Conservation (phyloP, 768 basidiomycete species). For the Calocybe cyanea region DNA sequence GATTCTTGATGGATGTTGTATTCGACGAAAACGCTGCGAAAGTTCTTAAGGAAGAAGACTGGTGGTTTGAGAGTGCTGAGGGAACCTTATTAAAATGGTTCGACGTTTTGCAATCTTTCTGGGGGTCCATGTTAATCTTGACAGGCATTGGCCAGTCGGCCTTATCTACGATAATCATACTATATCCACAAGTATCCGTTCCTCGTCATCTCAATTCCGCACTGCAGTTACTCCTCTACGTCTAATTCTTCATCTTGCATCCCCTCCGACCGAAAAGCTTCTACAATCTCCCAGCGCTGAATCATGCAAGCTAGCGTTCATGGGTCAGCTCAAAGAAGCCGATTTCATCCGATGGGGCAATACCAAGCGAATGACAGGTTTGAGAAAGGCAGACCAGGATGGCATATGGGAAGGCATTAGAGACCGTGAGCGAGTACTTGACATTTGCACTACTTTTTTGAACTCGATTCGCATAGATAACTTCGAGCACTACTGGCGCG, state of each 20-base stretch:
- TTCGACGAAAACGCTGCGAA: conserved; percentile 83
- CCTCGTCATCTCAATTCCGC: conserved; percentile 36
- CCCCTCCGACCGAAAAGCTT: conserved; percentile 84
- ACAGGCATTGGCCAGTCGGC: conserved; percentile 97
- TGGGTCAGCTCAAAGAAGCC: conserved; percentile 95
- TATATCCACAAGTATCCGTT: conserved; percentile 56
- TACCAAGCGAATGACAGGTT: conserved; percentile 87
- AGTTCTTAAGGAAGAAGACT: conserved; percentile 79
- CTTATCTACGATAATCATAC: conserved; percentile 86
- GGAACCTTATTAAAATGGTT: conserved; percentile 86
- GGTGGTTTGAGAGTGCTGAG: conserved; percentile 96
- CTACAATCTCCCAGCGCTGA: conserved; percentile 78
- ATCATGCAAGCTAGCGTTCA: conserved; percentile 88
- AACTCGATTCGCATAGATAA: conserved; percentile 58
- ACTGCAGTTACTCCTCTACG: conserved; percentile 56
- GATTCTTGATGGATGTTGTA: conserved; percentile 88
- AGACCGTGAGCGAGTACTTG: conserved; percentile 54
- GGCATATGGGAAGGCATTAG: conserved; percentile 96
- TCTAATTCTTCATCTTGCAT: conserved; percentile 82
- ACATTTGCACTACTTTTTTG: conserved; percentile 25
- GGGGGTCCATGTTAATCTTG: conserved; percentile 4
- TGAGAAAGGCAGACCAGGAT: conserved; percentile 91
- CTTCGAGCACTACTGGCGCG: conserved; percentile 92
- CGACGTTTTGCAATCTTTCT: conserved; percentile 21
- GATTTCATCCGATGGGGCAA: conserved; percentile 98